phyloP scores from a whole-genome alignment of 371 early-diverging fungal genomes.

The Basidiobolus meristosporus region DNA sequence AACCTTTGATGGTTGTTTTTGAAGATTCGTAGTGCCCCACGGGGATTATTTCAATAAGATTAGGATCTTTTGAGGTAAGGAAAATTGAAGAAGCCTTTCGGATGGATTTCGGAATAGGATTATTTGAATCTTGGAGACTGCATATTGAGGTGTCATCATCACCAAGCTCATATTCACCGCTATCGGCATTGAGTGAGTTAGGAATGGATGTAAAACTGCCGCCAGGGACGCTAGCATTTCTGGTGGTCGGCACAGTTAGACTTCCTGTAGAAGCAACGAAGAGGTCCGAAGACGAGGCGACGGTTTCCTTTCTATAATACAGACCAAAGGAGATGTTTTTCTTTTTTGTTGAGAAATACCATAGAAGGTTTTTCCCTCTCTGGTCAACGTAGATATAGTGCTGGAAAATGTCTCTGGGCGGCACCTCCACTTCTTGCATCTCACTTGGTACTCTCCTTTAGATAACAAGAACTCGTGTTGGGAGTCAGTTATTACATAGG shows the following conservation, averaged over 20 bases:
- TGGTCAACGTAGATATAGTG: conserved; percentile 63
- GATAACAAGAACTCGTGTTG: too few species aligned
- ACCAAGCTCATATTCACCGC: background rate
- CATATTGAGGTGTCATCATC: background rate
- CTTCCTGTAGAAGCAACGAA: background rate
- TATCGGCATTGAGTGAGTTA: background rate
- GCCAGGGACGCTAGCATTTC: background rate
- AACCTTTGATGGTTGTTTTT: conserved; percentile 50
- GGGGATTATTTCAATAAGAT: conserved; percentile 28
- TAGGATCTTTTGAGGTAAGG: conserved; percentile 7
- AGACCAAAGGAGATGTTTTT: conserved; percentile 88
- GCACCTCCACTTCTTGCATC: conserved; percentile 74
- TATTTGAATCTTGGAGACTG: conserved; percentile 7
- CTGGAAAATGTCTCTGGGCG: conserved; percentile 65
- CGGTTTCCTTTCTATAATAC: conserved; percentile 15
- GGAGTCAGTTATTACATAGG: too few species aligned
- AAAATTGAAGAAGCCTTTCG: background rate
- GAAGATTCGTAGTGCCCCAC: conserved; percentile 54
- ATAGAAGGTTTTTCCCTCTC: conserved; percentile 54
- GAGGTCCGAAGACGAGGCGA: conserved; percentile 4
- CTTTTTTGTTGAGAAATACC: conserved; percentile 81
- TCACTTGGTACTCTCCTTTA: too few species aligned
- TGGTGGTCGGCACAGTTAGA: background rate
- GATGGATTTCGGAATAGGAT: background rate
- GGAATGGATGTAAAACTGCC: too few species aligned